Evolutionary conservation across 176 grass and related monocot genomes (phyloP).

Genomic region (Dactylis glomerata): DNA sequence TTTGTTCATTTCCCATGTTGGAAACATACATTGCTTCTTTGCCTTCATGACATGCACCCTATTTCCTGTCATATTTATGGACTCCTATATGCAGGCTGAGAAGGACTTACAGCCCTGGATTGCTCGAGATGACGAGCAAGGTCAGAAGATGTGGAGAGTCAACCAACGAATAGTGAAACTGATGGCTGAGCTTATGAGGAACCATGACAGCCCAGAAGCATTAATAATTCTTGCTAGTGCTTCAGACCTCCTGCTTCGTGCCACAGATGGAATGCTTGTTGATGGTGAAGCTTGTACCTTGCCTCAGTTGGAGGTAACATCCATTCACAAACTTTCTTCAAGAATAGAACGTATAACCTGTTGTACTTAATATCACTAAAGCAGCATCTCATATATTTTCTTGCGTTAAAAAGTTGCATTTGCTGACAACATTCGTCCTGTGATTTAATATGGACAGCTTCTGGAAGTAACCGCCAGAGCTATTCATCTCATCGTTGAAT

Average conservation of each 20-base stretch:
- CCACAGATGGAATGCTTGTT: conserved; percentile 96
- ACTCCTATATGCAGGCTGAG: conserved; percentile 67
- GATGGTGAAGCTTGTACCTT: conserved; percentile 99
- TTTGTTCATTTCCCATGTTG: conserved; percentile 10
- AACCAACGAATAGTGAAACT: conserved; percentile 96
- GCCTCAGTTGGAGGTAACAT: conserved; percentile 89
- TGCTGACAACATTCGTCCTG: not conserved
- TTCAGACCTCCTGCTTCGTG: conserved; percentile 89
- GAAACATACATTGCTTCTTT: not conserved
- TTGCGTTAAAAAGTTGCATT: not conserved
- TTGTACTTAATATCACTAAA: not conserved
- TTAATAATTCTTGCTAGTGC: conserved; percentile 86
- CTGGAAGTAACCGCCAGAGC: conserved; percentile 93
- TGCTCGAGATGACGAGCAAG: conserved; percentile 87
- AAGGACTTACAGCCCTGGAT: conserved; percentile 99
- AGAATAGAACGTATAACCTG: not conserved
- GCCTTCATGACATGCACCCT: not conserved
- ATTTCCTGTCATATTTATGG: conserved; percentile 48
- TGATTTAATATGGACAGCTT: conserved; percentile 46
- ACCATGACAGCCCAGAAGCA: conserved; percentile 86
- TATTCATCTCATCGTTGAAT: conserved; percentile 83
- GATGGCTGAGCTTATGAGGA: conserved; percentile 97
- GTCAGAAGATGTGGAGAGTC: conserved; percentile 95
- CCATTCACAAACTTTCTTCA: not conserved
- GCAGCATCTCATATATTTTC: not conserved